phyloP scores from a whole-genome alignment of 225 moss, liverwort and hornwort genomes.

The Physcomitrellopsis africana region DNA sequence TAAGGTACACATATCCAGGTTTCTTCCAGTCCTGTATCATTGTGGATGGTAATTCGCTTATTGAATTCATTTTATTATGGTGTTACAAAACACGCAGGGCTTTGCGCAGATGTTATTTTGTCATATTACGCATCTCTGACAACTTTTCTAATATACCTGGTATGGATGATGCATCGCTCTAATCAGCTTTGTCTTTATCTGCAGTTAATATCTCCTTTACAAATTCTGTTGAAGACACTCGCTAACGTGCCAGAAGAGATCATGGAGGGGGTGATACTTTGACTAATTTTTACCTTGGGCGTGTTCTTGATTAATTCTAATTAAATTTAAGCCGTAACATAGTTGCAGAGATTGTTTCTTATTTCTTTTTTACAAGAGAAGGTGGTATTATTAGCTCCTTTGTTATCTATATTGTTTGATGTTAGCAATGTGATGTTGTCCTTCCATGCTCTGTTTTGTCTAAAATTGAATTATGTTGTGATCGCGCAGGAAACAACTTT shows the following conservation, averaged over 20 bases:
- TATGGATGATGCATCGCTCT: conserved; percentile 24
- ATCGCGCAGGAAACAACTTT: conserved; percentile 85
- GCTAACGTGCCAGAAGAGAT: conserved; percentile 80
- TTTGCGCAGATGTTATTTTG: too few species aligned
- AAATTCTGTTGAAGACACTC: conserved; percentile 70
- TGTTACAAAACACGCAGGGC: not conserved
- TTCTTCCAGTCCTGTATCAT: not conserved
- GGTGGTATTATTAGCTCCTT: conserved; percentile 18
- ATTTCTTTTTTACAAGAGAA: not conserved
- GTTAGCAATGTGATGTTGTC: not conserved
- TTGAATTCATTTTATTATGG: not conserved
- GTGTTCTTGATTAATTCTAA: conserved; percentile 22
- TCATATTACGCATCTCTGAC: not conserved
- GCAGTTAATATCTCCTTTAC: conserved; percentile 59
- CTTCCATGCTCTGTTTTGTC: conserved; percentile 23
- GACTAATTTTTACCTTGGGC: conserved; percentile 3
- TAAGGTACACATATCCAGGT: not conserved
- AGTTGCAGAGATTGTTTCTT: not conserved
- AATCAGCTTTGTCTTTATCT: conserved; percentile 22
- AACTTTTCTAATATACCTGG: not conserved
- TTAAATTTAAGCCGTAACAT: not conserved
- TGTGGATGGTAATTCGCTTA: too few species aligned
- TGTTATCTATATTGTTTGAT: not conserved
- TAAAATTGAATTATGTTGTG: conserved; percentile 8
- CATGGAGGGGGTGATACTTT: conserved; percentile 85